Base-by-base conservation (phyloP, 2,329 filamentous ascomycete genomes). In the Colletotrichum abscissum region DNA sequence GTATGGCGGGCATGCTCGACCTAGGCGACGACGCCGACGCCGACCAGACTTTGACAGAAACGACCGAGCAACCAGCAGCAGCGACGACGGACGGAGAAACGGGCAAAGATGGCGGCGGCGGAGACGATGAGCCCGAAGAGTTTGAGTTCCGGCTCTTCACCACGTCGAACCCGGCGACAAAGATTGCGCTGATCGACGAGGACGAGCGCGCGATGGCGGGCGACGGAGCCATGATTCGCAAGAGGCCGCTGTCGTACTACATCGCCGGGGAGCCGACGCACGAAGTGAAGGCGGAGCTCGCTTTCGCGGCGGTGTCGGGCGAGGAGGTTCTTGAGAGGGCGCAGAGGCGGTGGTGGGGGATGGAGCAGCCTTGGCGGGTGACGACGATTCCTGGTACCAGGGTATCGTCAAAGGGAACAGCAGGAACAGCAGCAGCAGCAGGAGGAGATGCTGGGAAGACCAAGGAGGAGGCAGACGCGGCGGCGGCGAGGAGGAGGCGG, bases 351-450 rank as follows among this genome's bases (percentile, higher is more conserved):
- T 83, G 84, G 7, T 92, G 89, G 89, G 90, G 90, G 0, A 79
- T 89, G 55, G 89, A 92, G 79, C 83, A 89, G 76, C 89, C 90
- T 1, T 92, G 91, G 91, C 86, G 86, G 69, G 89, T 91, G 16
- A 85, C 81, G 4, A 82, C 81, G 35, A 81, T 90, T 38, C 80
- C 76, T 1, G 77, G 42, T 28, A 22, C 22, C 30, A 55, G 54
- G 33, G 49, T 5, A 19, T n/a, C 42, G 14, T 24, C 56, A 1
- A 9, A n/a, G 24, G 42, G 67, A 54, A 35, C 4, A 28, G 24
- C 33, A 7, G 16, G 1, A 46, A 14, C 14, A 16, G 42, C 7
- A 26, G 22, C 35, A 14, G 5, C 12, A 42, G 5, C 5, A 42
- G 35, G 5, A 42, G 38, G 16, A 19, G 16, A 42, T 5, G 38